Conservation (phyloP, 2,329 filamentous ascomycete species). For the Colletotrichum trifolii region DNA sequence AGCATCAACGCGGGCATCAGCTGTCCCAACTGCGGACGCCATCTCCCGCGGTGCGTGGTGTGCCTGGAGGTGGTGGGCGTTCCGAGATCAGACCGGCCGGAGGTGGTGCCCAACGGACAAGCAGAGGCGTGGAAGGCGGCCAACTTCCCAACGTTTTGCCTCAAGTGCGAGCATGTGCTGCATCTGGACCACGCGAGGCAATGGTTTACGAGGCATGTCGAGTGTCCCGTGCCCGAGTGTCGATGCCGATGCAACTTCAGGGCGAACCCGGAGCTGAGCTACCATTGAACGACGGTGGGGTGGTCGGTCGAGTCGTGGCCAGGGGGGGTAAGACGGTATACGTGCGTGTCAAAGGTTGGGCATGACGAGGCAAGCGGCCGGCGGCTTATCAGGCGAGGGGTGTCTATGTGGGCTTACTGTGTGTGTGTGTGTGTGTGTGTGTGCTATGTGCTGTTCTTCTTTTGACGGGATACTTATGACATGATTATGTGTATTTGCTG, state of each 20-base stretch:
- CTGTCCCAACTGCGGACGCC: conserved; percentile 74
- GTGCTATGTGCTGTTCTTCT: conserved; percentile 5
- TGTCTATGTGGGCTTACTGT: no score
- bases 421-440: neutral
- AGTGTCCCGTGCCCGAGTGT: conserved; percentile 77
- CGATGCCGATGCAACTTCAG: conserved; percentile 72
- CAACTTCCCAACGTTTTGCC: conserved; percentile 75
- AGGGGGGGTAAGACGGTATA: neutral
- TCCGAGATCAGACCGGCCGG: conserved; percentile 68
- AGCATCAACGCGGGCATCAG: conserved; percentile 70
- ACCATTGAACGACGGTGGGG: conserved; percentile 47
- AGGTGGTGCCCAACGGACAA: conserved; percentile 56
- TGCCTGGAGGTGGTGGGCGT: conserved; percentile 75
- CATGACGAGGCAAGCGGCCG: conserved; percentile 6
- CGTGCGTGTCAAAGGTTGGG: neutral
- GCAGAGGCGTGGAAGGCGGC: conserved; percentile 59
- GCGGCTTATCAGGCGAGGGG: conserved; percentile 13
- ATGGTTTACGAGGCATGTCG: conserved; percentile 73
- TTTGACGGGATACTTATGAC: conserved; percentile 26
- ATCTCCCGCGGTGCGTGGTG: conserved; percentile 74
- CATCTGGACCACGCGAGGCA: conserved; percentile 74
- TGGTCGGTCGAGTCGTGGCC: neutral
- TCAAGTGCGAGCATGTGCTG: conserved; percentile 74
- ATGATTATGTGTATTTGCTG: conserved; percentile 29
- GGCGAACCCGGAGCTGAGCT: conserved; percentile 69